These are phyloP conservation scores for Arabis hirsuta DNA, from an alignment of 345 rosid genomes.

Conservation along the genomic window DNA sequence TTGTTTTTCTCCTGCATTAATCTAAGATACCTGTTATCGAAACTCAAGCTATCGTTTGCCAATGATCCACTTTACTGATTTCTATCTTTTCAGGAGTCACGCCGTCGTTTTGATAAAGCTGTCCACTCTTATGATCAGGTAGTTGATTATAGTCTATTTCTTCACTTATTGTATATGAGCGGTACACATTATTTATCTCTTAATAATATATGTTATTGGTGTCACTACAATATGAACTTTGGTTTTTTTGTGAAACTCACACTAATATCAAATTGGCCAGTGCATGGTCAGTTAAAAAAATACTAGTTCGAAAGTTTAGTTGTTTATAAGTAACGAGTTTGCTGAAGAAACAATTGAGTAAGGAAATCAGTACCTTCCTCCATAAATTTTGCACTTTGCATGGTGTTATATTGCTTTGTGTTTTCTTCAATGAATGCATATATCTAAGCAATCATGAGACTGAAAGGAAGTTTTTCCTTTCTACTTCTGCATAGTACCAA, in stretches of 20 bases:
- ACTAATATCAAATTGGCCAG: background rate
- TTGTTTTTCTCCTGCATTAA: background rate
- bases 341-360: background rate
- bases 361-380: background rate
- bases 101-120: conserved; percentile 66
- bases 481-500: conserved; percentile 15
- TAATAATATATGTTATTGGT: background rate
- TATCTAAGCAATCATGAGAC: background rate
- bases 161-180: conserved; percentile 13
- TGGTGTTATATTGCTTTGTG: background rate
- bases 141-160: conserved; percentile 25
- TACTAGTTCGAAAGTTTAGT: background rate
- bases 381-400: too few species aligned
- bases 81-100: conserved; percentile 66
- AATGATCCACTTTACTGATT: conserved; percentile 6
- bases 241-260: background rate
- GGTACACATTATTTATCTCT: background rate
- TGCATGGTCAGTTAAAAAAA: background rate
- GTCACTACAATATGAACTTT: background rate
- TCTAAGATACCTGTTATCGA: background rate
- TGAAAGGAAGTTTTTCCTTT: background rate
- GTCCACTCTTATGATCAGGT: conserved; percentile 79
- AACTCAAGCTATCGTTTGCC: conserved; percentile 1
- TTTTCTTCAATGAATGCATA: background rate
- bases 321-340: background rate